These are phyloP conservation scores for Cicer bijugum DNA, from an alignment of 306 rosid genomes.

Conservation along the genomic window DNA sequence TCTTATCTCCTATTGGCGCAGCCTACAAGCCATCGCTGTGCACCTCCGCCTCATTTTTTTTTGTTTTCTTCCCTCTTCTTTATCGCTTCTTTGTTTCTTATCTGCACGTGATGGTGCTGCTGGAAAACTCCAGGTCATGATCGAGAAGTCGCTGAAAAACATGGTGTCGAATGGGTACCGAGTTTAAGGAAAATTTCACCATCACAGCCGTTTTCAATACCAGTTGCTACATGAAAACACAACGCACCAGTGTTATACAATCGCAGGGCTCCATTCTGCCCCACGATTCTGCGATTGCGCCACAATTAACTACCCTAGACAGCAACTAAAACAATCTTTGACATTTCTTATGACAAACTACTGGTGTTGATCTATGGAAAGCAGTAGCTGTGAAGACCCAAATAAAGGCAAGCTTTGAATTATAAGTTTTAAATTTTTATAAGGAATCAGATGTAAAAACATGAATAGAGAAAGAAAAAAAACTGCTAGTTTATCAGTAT, in stretches of 20 bases:
- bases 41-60: not conserved
- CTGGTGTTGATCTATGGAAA: not conserved
- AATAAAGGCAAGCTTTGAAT: not conserved
- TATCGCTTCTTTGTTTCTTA: not conserved
- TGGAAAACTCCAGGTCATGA: not conserved
- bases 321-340: not conserved
- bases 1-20: not conserved
- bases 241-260: not conserved
- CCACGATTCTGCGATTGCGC: not conserved
- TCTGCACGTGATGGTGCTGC: not conserved
- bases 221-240: not conserved
- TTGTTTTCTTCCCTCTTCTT: not conserved
- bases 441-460: not conserved
- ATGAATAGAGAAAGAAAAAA: not conserved
- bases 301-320: not conserved
- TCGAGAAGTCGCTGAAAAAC: not conserved
- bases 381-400: not conserved
- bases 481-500: not conserved
- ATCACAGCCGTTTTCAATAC: not conserved
- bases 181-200: not conserved
- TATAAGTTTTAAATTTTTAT: not conserved
- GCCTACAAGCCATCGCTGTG: not conserved
- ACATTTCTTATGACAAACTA: conserved; percentile 10
- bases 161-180: not conserved
- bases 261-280: not conserved